phyloP scores from a whole-genome alignment of 345 rosid genomes.

The Angophora floribunda region DNA sequence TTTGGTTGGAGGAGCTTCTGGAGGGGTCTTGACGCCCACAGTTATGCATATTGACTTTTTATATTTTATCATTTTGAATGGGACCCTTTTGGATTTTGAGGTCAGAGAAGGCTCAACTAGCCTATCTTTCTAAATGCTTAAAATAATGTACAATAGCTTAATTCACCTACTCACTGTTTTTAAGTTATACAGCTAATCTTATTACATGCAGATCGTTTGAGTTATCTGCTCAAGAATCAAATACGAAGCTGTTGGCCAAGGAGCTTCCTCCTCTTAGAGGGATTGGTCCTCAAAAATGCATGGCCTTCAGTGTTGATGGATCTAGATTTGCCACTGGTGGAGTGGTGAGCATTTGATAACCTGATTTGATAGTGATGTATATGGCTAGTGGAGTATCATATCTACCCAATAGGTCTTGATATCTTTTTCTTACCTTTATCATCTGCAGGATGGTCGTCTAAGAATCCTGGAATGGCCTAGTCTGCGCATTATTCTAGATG shows the following conservation, averaged over 20 bases:
- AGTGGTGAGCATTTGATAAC: conserved; percentile 39
- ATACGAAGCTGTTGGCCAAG: conserved; percentile 39
- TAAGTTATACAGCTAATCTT: neutral
- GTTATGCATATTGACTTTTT: neutral
- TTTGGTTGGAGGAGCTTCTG: neutral
- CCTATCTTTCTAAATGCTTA: neutral
- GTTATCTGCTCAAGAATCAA: conserved; percentile 34
- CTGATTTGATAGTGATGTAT: neutral
- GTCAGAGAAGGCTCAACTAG: neutral
- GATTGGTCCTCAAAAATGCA: conserved; percentile 73
- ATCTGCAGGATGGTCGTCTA: conserved; percentile 74
- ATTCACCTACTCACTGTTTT: neutral
- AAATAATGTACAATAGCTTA: neutral
- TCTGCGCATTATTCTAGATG: conserved; percentile 53
- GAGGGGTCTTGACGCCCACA: neutral
- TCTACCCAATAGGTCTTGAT: neutral
- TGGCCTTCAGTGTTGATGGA: conserved; percentile 86
- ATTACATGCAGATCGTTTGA: conserved; percentile 63
- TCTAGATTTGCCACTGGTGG: conserved; percentile 85
- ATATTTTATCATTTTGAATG: neutral
- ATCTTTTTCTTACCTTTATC: neutral
- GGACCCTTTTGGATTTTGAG: neutral
- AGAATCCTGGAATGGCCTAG: conserved; percentile 92
- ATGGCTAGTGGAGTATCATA: neutral
- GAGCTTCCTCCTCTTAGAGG: conserved; percentile 49